A percentile compares a stretch with the other conserved stretches of the same genome.
phyloP scores from a whole-genome alignment of 2,329 filamentous ascomycete genomes.

The Penicillium crustosum region DNA sequence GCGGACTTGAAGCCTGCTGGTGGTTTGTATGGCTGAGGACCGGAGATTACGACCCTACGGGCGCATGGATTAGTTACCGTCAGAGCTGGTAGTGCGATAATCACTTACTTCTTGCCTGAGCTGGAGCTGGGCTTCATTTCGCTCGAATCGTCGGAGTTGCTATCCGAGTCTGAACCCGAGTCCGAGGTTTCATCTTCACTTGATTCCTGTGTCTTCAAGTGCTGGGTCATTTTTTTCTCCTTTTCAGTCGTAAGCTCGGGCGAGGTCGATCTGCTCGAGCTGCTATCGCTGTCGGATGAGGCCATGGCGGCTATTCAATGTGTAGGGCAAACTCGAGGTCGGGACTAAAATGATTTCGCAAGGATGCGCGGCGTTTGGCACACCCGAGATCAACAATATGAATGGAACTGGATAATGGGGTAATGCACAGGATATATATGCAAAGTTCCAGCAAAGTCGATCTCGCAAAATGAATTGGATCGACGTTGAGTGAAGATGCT shows the following conservation, averaged over 20 bases:
- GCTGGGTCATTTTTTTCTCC: constrained; percentile 22
- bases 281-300: constrained; percentile 28
- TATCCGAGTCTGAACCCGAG: constrained; percentile 21
- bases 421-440: background rate
- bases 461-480: constrained; percentile 8
- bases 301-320: constrained; percentile 19
- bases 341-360: constrained; percentile 1
- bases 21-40: constrained; percentile 41
- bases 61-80: constrained; percentile 1
- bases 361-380: background rate
- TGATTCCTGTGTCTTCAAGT: constrained; percentile 22
- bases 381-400: background rate
- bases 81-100: no score
- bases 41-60: constrained; percentile 24
- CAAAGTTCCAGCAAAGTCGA: background rate
- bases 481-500: constrained; percentile 16
- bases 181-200: constrained; percentile 21
- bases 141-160: constrained; percentile 19
- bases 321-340: constrained; percentile 1
- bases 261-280: constrained; percentile 30
- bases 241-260: constrained; percentile 26
- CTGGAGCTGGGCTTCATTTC: constrained; percentile 21
- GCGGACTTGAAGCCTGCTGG: constrained; percentile 45
- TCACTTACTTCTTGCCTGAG: constrained; percentile 21
- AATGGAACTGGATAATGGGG: background rate